phyloP scores from a whole-genome alignment of 2,329 filamentous ascomycete genomes.

The Xylariales sp. region DNA sequence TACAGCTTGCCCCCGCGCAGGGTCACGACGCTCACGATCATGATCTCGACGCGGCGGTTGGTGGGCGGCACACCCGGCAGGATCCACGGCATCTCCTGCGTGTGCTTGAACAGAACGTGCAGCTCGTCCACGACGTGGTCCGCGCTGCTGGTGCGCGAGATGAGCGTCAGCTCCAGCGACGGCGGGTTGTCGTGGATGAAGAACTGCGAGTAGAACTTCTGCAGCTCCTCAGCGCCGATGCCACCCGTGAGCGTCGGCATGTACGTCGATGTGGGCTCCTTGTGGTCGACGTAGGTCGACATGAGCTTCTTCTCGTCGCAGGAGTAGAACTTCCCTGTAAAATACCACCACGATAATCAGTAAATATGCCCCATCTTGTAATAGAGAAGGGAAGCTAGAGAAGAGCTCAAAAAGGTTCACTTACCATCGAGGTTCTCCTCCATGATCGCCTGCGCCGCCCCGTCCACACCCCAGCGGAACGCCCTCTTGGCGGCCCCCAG shows the following conservation, averaged over 20 bases:
- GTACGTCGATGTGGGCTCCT: conserved; percentile 64
- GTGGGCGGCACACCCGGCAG: conserved; percentile 57
- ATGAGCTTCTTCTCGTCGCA: conserved; percentile 56
- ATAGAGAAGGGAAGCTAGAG: too few species aligned
- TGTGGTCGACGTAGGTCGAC: conserved; percentile 54
- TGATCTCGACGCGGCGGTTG: conserved; percentile 46
- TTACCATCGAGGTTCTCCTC: conserved; percentile 61
- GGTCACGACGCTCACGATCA: conserved; percentile 59
- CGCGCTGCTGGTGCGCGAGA: conserved; percentile 60
- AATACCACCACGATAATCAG: too few species aligned
- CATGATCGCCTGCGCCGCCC: conserved; percentile 60
- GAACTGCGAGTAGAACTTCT: conserved; percentile 60
- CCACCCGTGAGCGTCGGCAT: conserved; percentile 63
- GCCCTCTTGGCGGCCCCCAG: conserved; percentile 55
- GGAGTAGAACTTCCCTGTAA: conserved; percentile 53
- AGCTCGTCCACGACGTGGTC: conserved; percentile 64
- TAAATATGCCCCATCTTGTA: too few species aligned
- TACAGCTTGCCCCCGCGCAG: conserved; percentile 60
- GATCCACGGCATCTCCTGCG: conserved; percentile 54
- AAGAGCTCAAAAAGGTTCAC: conserved; percentile 9
- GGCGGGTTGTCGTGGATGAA: conserved; percentile 61
- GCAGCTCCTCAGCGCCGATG: conserved; percentile 53
- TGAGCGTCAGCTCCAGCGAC: conserved; percentile 54
- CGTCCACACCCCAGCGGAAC: conserved; percentile 59
- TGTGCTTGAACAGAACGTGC: conserved; percentile 54